Conservation (phyloP, 805 yeast genomes). For the Dipodascus geniculatus region DNA sequence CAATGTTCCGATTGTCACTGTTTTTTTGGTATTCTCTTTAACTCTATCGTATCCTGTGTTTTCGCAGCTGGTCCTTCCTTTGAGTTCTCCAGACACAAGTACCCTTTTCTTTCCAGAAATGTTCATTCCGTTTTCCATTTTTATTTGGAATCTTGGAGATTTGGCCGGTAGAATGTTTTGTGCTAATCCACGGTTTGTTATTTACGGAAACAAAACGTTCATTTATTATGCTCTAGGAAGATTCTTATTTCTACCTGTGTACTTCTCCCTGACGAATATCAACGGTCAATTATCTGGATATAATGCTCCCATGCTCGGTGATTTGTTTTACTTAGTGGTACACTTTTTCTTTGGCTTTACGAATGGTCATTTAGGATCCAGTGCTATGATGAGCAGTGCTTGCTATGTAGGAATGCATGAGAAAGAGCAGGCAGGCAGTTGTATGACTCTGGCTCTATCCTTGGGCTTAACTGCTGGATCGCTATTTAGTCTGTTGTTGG, state of each 20-base stretch:
- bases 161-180: constrained; percentile 64
- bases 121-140: constrained; percentile 65
- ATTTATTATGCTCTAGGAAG: constrained; percentile 47
- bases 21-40: constrained; percentile 59
- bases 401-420: constrained; percentile 50
- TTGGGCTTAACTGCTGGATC: constrained; percentile 75
- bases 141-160: constrained; percentile 88
- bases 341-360: constrained; percentile 78
- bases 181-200: constrained; percentile 34
- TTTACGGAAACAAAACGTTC: constrained; percentile 33
- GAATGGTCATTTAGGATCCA: constrained; percentile 75
- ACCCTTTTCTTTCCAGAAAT: constrained; percentile 22
- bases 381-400: constrained; percentile 69
- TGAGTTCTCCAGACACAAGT: background rate
- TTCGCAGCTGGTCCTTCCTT: constrained; percentile 47
- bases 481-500: constrained; percentile 58
- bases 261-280: constrained; percentile 31
- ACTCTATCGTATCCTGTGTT: constrained; percentile 83
- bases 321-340: constrained; percentile 52
- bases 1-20: constrained; percentile 51
- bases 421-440: constrained; percentile 89
- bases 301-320: constrained; percentile 33
- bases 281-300: background rate
- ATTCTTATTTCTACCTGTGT: constrained; percentile 50
- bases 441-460: constrained; percentile 69